A percentile compares a stretch with the other conserved stretches of the same genome.
Evolutionary conservation across 164 flowering plant genomes (phyloP).

Genomic region (Chimonanthus praecox): DNA sequence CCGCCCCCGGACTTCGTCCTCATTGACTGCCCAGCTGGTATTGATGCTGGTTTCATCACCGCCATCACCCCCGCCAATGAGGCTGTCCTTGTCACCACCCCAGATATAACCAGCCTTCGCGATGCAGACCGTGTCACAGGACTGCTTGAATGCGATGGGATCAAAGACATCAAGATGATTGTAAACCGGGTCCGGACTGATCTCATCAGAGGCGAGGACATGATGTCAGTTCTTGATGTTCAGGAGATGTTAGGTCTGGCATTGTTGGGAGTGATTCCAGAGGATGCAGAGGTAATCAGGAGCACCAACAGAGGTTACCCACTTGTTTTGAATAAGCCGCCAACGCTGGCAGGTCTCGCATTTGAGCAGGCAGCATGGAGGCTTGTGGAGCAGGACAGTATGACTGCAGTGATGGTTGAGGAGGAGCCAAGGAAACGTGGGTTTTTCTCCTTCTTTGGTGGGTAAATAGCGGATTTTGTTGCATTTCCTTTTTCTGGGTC

Average conservation of each 20-base stretch:
- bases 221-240: constrained; percentile 97
- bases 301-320: constrained; percentile 95
- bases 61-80: constrained; percentile 98
- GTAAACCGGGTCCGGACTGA: constrained; percentile 94
- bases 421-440: constrained; percentile 92
- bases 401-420: constrained; percentile 95
- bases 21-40: constrained; percentile 96
- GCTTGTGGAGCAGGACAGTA: constrained; percentile 95
- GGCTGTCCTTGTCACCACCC: constrained; percentile 89
- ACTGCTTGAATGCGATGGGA: constrained; percentile 88
- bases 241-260: constrained; percentile 95
- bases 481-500: neutral
- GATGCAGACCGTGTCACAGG: constrained; percentile 97
- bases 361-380: constrained; percentile 99
- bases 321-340: constrained; percentile 87
- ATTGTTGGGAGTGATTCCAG: constrained; percentile 86
- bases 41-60: constrained; percentile 95
- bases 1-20: constrained; percentile 83
- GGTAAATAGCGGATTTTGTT: constrained; percentile 9
- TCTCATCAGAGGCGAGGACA: constrained; percentile 96
- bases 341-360: constrained; percentile 92
- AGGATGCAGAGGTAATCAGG: constrained; percentile 91
- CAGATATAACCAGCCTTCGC: constrained; percentile 80
- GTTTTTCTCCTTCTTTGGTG: constrained; percentile 88
- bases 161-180: constrained; percentile 95